Evolutionary conservation across 176 grass and related monocot species (phyloP), one percentile per base, ranked within the genome.

Genomic region (Poa pratensis): DNA sequence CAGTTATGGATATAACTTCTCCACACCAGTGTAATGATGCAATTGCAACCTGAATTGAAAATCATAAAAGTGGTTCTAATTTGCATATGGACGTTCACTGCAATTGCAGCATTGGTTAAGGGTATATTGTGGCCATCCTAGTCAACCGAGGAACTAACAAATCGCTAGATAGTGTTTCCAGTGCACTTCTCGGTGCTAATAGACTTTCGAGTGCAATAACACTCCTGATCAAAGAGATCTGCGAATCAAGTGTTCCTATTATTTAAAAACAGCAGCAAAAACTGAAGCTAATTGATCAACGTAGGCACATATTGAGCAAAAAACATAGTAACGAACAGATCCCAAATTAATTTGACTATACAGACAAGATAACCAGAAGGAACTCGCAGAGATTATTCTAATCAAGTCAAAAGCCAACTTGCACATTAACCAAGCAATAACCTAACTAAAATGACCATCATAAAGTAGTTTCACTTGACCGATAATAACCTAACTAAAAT

Each of bases 401-500:
- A 69, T 32, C 17, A 23, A 75, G 76, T 16, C 24, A 6, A 51
- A 35, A 63, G 39, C 37, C 37, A 60, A 9, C n/a, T n/a, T 2
- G 23, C 34, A 30, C n/a, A 19, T 30, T 46, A 37, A 37, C 35
- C 43, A 63, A 63, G 19, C 39, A 40, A 53, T n/a, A n/a, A n/a
- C n/a, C n/a, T n/a, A n/a, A n/a, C n/a, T n/a, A n/a, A n/a, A n/a
- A n/a, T n/a, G n/a, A n/a, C n/a, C n/a, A n/a, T n/a, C 30, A 72
- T 5, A 13, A 78, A 60, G 17, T 86, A 60, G 16, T 86, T 59
- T 57, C 17, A 75, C 28, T 55, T 50, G 17, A 79, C 28, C 15
- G 23, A 78, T 20, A 52, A 30, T 11, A 62, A 30, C 18, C 73
- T 74, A 86, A 55, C 80, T 58, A 73, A 45, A 24, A 74, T 26